Conservation (phyloP, 2,329 filamentous ascomycete genomes). For the Ophidiomyces ophidiicola region DNA sequence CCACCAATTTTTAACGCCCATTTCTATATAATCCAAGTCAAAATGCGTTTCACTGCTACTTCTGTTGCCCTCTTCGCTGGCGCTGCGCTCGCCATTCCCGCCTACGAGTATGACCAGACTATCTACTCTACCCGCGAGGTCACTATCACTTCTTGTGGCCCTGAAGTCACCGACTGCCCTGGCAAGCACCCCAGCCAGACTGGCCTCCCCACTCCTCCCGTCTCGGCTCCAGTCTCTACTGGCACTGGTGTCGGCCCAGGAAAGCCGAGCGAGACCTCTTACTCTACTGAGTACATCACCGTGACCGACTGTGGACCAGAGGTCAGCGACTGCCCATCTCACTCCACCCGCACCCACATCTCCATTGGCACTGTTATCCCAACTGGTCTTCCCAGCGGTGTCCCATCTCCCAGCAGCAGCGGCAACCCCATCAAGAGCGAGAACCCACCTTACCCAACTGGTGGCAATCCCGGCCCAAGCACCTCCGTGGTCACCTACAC, state of each 20-base stretch:
- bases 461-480: constrained; percentile 9
- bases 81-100: constrained; percentile 29
- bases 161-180: constrained; percentile 50
- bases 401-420: constrained; percentile 1
- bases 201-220: constrained; percentile 13
- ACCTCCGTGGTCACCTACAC: constrained; percentile 39
- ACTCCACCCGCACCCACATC: constrained; percentile 9
- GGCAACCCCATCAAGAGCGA: constrained; percentile 8
- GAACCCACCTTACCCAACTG: constrained; percentile 11
- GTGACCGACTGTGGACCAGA: constrained; percentile 50
- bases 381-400: constrained; percentile 4
- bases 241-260: constrained; percentile 18
- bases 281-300: constrained; percentile 47
- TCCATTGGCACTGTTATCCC: constrained; percentile 6
- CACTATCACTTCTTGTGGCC: constrained; percentile 51
- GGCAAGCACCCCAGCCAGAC: constrained; percentile 18
- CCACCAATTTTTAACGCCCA: not conserved
- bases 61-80: constrained; percentile 33
- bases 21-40: constrained; percentile 19
- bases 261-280: constrained; percentile 32
- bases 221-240: constrained; percentile 18
- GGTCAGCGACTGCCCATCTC: constrained; percentile 27
- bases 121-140: constrained; percentile 48
- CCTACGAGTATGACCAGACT: constrained; percentile 26
- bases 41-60: constrained; percentile 35